Percentiles rank a stretch among this genome's conserved stretches.
These are phyloP conservation scores for Echinosophora koreensis DNA, from an alignment of 306 rosid species.

Conservation along the genomic window DNA sequence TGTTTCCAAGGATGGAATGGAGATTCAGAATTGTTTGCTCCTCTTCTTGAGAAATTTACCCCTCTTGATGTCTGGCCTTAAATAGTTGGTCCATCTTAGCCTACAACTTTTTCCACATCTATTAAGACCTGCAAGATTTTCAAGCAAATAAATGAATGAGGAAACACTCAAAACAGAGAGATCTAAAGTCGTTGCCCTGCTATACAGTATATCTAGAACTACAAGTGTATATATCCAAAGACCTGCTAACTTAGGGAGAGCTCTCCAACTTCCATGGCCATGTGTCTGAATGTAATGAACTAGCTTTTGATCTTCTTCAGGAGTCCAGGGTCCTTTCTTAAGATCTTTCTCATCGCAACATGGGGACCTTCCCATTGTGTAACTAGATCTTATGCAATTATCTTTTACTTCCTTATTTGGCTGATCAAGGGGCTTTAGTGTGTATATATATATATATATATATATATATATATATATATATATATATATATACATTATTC, in stretches of 20 bases:
- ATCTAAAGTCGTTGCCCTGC: background rate
- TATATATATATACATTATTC: constrained; percentile 56
- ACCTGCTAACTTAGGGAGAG: constrained; percentile 90
- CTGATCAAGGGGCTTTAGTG: constrained; percentile 40
- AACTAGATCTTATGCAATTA: background rate
- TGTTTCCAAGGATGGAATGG: constrained; percentile 92
- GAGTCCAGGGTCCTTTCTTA: constrained; percentile 92
- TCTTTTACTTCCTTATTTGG: constrained; percentile 40
- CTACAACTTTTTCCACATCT: constrained; percentile 96
- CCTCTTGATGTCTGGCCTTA: constrained; percentile 89
- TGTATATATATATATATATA: no score
- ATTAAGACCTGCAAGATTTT: constrained; percentile 66
- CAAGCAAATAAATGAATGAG: constrained; percentile 3
- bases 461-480: no score
- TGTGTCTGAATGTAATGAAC: constrained; percentile 73
- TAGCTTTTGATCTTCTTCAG: constrained; percentile 84
- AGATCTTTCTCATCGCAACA: constrained; percentile 78
- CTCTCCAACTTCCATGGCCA: constrained; percentile 93
- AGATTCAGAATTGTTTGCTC: constrained; percentile 87
- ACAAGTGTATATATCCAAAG: background rate
- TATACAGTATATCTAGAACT: background rate
- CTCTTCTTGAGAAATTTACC: constrained; percentile 86
- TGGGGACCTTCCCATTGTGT: constrained; percentile 76
- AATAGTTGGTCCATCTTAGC: constrained; percentile 91
- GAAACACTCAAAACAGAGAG: background rate